Conservation (phyloP, 108 stramenopile genomes). For the Nitzschia sp. region DNA sequence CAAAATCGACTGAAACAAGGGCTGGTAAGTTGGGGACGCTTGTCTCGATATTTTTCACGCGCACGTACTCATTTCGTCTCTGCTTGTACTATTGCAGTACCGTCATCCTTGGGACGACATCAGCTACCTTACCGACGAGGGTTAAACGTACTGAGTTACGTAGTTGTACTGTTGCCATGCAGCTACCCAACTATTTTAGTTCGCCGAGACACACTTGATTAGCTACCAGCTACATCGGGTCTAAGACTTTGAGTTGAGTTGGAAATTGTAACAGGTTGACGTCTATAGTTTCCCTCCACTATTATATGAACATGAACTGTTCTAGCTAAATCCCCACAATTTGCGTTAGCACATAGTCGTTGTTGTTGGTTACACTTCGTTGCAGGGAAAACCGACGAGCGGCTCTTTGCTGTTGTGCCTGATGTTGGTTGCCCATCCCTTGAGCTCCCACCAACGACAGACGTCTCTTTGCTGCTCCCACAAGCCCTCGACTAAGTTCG, state of each 20-base stretch:
- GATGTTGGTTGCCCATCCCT: neutral
- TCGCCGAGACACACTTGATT: no score
- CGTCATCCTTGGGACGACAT: slow-evolving; percentile 94
- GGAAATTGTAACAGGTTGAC: no score
- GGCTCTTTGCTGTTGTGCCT: neutral
- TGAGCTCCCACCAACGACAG: slow-evolving; percentile 3
- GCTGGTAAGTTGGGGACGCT: no score
- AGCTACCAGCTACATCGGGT: no score
- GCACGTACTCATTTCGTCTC: no score
- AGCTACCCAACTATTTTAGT: no score
- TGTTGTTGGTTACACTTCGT: neutral
- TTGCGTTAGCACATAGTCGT: slow-evolving; percentile 1
- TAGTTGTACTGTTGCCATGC: no score
- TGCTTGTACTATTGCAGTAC: no score
- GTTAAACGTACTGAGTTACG: no score
- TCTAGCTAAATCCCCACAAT: neutral
- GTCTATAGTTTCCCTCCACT: no score
- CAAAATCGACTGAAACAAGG: slow-evolving; percentile 93
- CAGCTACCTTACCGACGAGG: slow-evolving; percentile 55
- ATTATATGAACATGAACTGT: neutral
- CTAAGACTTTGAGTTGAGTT: no score
- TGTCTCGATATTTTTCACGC: no score
- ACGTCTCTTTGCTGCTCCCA: neutral
- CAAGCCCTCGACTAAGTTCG: neutral
- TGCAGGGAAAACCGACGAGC: slow-evolving; percentile 7